Percentiles rank a stretch among this genome's conserved stretches.
Conservation (phyloP, 148 eudicot species). For the Camellia sinensis region DNA sequence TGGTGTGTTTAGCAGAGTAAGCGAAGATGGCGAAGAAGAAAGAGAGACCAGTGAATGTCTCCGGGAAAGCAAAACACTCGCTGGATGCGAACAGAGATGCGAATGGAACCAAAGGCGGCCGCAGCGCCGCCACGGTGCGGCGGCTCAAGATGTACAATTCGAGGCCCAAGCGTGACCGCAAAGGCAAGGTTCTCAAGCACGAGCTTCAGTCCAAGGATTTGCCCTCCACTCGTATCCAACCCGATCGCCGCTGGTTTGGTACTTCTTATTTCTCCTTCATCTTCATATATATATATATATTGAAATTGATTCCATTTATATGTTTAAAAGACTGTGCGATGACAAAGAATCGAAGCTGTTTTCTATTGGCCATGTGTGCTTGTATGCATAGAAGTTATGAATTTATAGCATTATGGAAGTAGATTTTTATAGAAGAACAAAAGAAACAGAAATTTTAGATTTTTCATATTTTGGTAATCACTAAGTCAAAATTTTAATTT, state of each 20-base stretch:
- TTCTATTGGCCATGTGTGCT: background rate
- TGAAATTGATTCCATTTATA: too few relatives aligned
- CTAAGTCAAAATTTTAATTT: background rate
- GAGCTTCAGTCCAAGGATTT: conserved; percentile 65
- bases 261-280: conserved; percentile 5
- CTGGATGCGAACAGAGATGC: conserved; percentile 64
- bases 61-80: conserved; percentile 80
- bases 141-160: conserved; percentile 89
- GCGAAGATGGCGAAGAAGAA: conserved; percentile 65
- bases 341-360: too few relatives aligned
- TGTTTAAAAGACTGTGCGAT: too few relatives aligned
- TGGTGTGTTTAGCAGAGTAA: background rate
- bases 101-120: conserved; percentile 31
- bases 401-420: too few relatives aligned
- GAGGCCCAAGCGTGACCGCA: conserved; percentile 57
- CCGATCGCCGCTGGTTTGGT: conserved; percentile 98
- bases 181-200: conserved; percentile 50
- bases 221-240: conserved; percentile 83
- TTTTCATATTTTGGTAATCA: background rate
- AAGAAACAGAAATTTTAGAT: background rate
- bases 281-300: too few relatives aligned
- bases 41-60: conserved; percentile 51
- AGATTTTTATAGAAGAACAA: too few relatives aligned
- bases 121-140: conserved; percentile 86
- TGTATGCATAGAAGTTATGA: background rate